Evolutionary conservation across 108 stramenopile genomes (phyloP).

Genomic region (Cyclostephanos tholiformis): DNA sequence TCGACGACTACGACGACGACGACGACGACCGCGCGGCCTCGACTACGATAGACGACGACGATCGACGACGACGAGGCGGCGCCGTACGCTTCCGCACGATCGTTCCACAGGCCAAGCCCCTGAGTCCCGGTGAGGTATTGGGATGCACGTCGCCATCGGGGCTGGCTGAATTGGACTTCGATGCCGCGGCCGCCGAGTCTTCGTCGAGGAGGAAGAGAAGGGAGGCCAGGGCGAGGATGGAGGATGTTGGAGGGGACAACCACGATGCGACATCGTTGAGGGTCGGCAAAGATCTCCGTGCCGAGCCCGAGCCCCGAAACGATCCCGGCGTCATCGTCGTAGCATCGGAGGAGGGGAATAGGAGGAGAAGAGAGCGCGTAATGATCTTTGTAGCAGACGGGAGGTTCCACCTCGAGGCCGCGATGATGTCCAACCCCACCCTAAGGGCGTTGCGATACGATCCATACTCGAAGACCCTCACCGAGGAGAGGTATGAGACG

Average conservation of each 20-base stretch:
- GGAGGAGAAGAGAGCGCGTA: constrained; percentile 45
- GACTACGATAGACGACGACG: not conserved
- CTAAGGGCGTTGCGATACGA: constrained; percentile 92
- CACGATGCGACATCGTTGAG: not conserved
- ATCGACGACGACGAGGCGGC: not conserved
- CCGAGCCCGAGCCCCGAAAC: not conserved
- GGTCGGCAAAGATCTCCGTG: not conserved
- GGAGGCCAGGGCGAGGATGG: not conserved
- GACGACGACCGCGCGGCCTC: constrained; percentile 35
- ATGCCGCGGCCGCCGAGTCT: not conserved
- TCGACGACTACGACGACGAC: constrained; percentile 46
- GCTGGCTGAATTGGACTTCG: constrained; percentile 30
- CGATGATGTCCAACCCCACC: constrained; percentile 96
- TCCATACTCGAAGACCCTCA: constrained; percentile 93
- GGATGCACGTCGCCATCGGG: constrained; percentile 94
- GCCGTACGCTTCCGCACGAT: constrained; percentile 33
- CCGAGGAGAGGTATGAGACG: constrained; percentile 91
- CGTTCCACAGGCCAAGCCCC: constrained; percentile 90
- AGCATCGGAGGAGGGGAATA: not conserved
- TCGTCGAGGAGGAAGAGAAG: not conserved
- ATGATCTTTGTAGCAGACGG: constrained; percentile 98
- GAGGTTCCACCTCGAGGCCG: constrained; percentile 97
- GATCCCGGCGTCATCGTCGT: not conserved
- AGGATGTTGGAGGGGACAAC: constrained; percentile 10
- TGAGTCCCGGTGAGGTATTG: constrained; percentile 92